Percentiles rank a stretch among this genome's conserved stretches.
Conservation (phyloP, 2,329 filamentous ascomycete genomes). For the Diaporthe destruens region DNA sequence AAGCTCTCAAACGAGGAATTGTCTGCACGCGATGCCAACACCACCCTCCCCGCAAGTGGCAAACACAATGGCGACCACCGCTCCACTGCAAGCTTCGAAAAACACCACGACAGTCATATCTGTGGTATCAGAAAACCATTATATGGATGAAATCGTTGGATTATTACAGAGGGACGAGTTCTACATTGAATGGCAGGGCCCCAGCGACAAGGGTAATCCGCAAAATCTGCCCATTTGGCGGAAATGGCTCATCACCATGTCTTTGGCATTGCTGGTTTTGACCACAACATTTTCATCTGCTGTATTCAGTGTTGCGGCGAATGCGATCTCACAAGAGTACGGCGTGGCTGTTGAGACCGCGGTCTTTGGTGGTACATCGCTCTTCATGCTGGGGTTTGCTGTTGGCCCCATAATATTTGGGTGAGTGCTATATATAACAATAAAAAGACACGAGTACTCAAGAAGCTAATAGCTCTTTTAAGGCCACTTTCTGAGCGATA, state of each 20-base stretch:
- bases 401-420: conserved; percentile 9
- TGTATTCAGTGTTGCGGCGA: conserved; percentile 6
- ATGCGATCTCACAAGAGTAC: conserved; percentile 4
- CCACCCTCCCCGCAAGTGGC: neutral
- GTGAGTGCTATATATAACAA: neutral
- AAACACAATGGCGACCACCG: neutral
- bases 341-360: neutral
- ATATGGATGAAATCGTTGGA: neutral
- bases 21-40: neutral
- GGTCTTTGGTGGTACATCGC: neutral
- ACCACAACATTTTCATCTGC: conserved; percentile 17
- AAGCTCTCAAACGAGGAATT: neutral
- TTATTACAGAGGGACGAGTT: conserved; percentile 8
- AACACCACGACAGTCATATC: neutral
- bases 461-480: neutral
- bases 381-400: conserved; percentile 14
- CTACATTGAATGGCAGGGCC: conserved; percentile 6
- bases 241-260: conserved; percentile 6
- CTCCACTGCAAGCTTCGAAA: conserved; percentile 8
- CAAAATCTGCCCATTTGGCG: conserved; percentile 6
- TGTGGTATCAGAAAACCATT: neutral
- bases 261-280: conserved; percentile 4
- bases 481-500: conserved; percentile 19
- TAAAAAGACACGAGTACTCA: neutral
- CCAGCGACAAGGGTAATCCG: neutral